Evolutionary conservation across 2,329 filamentous ascomycete genomes (phyloP).

Genomic region (Aspergillus texensis): DNA sequence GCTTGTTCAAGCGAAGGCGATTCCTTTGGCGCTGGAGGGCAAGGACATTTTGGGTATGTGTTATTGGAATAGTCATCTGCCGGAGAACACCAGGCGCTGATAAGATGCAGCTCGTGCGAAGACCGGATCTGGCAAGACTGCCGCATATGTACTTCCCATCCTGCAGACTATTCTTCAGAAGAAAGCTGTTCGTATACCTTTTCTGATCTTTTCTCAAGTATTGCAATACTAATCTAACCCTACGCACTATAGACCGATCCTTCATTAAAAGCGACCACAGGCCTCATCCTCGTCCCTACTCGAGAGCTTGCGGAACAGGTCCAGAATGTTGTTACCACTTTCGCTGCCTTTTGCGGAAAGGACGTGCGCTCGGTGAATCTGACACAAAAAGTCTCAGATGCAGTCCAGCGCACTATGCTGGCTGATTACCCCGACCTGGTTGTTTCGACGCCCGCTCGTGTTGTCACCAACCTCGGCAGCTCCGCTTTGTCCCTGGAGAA

Average conservation of each 20-base stretch:
- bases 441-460: slow-evolving; percentile 85
- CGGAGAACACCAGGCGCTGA: neutral
- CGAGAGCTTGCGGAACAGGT: slow-evolving; percentile 94
- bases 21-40: slow-evolving; percentile 83
- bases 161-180: slow-evolving; percentile 79
- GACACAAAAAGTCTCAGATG: slow-evolving; percentile 85
- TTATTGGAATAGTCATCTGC: no score
- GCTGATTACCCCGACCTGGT: slow-evolving; percentile 84
- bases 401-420: slow-evolving; percentile 83
- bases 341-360: slow-evolving; percentile 82
- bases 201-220: neutral
- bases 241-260: slow-evolving; percentile 33
- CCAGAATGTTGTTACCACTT: slow-evolving; percentile 72
- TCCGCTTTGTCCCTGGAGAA: slow-evolving; percentile 70
- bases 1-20: slow-evolving; percentile 82
- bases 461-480: slow-evolving; percentile 74
- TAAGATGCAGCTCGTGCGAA: slow-evolving; percentile 72
- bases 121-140: slow-evolving; percentile 95
- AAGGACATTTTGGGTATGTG: slow-evolving; percentile 73
- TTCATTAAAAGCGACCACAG: slow-evolving; percentile 59
- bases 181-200: slow-evolving; percentile 60
- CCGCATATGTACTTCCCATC: slow-evolving; percentile 91
- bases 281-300: slow-evolving; percentile 91
- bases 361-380: slow-evolving; percentile 82
- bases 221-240: neutral